Evolutionary conservation across 78 protist species (phyloP).

Genomic region (Planoprotostelium fungivorum): DNA sequence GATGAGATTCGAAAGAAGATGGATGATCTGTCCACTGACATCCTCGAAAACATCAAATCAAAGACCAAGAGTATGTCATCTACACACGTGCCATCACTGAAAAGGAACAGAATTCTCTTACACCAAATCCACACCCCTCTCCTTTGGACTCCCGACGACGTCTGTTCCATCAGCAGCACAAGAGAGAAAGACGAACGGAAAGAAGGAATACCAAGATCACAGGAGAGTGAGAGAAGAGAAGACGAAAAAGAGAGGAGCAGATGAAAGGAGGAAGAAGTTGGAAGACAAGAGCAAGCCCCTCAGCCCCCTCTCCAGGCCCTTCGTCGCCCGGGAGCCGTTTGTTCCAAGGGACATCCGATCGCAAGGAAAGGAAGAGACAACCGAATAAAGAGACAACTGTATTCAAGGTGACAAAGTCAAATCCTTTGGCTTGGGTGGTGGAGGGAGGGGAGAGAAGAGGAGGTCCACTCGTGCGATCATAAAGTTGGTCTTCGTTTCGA

Average conservation of each 20-base stretch:
- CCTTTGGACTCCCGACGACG: neutral
- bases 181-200: no score
- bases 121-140: neutral
- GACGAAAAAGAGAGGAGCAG: neutral
- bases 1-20: neutral
- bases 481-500: no score
- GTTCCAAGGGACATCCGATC: no score
- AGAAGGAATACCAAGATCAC: neutral
- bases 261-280: neutral
- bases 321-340: no score
- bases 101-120: neutral
- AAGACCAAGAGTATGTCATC: neutral
- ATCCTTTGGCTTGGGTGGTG: no score
- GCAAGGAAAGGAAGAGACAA: no score
- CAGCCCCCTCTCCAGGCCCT: neutral
- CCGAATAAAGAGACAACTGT: no score
- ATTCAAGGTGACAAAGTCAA: no score
- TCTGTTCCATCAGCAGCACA: neutral
- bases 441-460: no score
- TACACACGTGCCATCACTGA: neutral
- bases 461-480: no score
- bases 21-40: neutral
- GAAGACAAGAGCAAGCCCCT: neutral
- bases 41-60: neutral
- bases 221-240: neutral